phyloP scores from a whole-genome alignment of 768 basidiomycete genomes.

The Austroboletus eburneus region DNA sequence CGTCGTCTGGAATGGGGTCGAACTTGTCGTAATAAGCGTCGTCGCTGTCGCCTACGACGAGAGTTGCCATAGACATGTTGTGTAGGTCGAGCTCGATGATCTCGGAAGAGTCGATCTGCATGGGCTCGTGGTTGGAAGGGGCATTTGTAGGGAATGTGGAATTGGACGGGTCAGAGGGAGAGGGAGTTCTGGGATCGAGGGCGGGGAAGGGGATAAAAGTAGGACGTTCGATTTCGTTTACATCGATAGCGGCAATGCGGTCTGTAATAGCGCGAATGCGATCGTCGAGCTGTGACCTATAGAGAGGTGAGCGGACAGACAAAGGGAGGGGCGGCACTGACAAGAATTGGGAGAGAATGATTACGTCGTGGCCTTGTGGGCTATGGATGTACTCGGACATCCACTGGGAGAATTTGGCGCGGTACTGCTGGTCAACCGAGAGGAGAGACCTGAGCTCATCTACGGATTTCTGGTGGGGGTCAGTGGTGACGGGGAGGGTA shows the following conservation, averaged over 20 bases:
- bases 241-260: conserved; percentile 24
- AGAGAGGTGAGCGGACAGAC: background rate
- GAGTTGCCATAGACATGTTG: conserved; percentile 13
- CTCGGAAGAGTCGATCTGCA: conserved; percentile 9
- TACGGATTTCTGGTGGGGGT: conserved; percentile 21
- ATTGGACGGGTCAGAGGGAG: conserved; percentile 19
- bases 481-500: background rate
- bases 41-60: conserved; percentile 37
- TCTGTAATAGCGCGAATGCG: conserved; percentile 39
- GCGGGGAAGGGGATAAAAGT: too few relatives aligned
- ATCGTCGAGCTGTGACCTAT: conserved; percentile 33
- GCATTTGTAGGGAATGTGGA: conserved; percentile 4
- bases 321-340: conserved; percentile 13
- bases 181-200: too few relatives aligned
- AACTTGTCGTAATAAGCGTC: conserved; percentile 46
- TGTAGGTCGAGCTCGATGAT: conserved; percentile 21
- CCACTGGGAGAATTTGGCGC: conserved; percentile 17
- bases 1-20: conserved; percentile 28
- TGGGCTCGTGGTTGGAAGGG: conserved; percentile 3
- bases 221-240: background rate
- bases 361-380: conserved; percentile 32
- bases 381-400: conserved; percentile 26
- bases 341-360: conserved; percentile 40
- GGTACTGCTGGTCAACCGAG: conserved; percentile 14
- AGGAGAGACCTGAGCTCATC: conserved; percentile 28